Base-by-base conservation (phyloP, 1,284 basidiomycete species). In the Apiotrichum akiyoshidainum region DNA sequence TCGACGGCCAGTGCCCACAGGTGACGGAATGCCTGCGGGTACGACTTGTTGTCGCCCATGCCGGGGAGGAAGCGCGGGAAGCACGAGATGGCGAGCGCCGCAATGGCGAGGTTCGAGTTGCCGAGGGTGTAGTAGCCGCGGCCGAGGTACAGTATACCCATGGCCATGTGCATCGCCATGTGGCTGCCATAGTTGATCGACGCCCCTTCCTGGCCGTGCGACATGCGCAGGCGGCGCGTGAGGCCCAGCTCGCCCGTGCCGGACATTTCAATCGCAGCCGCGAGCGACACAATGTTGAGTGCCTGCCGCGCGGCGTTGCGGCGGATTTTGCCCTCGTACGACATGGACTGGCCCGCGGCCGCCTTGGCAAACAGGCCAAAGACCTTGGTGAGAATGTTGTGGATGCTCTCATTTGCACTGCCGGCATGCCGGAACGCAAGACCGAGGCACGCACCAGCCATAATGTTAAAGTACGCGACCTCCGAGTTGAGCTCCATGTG, bases 1-100 rank as follows among this genome's bases (percentile, higher is more conserved):
- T 99, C 94, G 16, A 90, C 87, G 1, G 96, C 96, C 40, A 99
- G 81, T 2, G 90, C 90, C 96, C 96, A 99, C 33, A 99, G 79
- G 76, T 99, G 95, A 5, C 96, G 85, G 63, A 94, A 85, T 0
- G 93, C 92, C 74, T 98, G 96, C 5, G 97, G 82, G 70, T 92
- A 95, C 42, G 88, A 86, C 60, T 89, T 88, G 78, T 96, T 96
- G 70, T 99, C 94, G 10, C 85, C 85, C 1, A 90, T 87, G 11
- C 83, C 76, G 13, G 85, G 82, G 16, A 91, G 85, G 71, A 90
- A 91, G 13, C 90, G 85, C 3, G 95, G 94, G 76, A 92, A 98
- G 80, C 96, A 92, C 0, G 96, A 86, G 16, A 89, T 84, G 58
- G 93, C 80, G 82, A 99, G 86, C 58, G 87, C 87, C 0, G 94